Conservation (phyloP, 768 basidiomycete genomes). For the Pholiota microspora region DNA sequence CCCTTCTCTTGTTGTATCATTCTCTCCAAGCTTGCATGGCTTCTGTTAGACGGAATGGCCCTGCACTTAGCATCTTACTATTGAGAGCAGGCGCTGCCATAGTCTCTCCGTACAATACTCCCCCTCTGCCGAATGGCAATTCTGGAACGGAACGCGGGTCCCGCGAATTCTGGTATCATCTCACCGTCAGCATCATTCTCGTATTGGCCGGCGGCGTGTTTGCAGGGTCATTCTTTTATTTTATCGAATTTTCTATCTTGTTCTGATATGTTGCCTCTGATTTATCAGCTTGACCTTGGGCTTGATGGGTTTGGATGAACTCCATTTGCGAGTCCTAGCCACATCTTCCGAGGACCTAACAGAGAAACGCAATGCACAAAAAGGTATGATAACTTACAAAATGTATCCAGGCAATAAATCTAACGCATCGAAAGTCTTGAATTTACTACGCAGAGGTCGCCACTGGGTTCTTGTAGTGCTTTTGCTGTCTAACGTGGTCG, state of each 20-base stretch:
- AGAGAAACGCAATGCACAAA: constrained; percentile 70
- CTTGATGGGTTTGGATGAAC: constrained; percentile 92
- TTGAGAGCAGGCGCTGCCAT: constrained; percentile 13
- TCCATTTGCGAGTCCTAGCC: constrained; percentile 84
- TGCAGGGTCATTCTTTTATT: constrained; percentile 60
- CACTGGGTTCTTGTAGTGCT: constrained; percentile 96
- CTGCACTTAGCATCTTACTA: constrained; percentile 12
- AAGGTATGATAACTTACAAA: constrained; percentile 39
- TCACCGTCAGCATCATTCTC: constrained; percentile 61
- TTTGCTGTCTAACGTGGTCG: constrained; percentile 82
- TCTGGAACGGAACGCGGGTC: constrained; percentile 11
- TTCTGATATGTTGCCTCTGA: background rate
- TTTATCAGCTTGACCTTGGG: constrained; percentile 85
- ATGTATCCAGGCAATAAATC: background rate
- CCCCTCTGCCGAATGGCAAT: constrained; percentile 8
- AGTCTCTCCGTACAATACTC: constrained; percentile 12
- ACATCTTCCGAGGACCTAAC: constrained; percentile 70
- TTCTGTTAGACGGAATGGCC: constrained; percentile 16
- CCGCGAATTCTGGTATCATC: constrained; percentile 73
- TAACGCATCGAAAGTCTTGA: constrained; percentile 7
- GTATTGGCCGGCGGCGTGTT: constrained; percentile 89
- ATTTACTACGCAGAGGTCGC: constrained; percentile 59
- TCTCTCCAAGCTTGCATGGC: constrained; percentile 4
- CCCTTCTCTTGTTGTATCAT: background rate
- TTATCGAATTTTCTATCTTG: background rate